These are phyloP conservation scores for Nyssa sinensis DNA, from an alignment of 148 eudicot genomes.

Conservation along the genomic window DNA sequence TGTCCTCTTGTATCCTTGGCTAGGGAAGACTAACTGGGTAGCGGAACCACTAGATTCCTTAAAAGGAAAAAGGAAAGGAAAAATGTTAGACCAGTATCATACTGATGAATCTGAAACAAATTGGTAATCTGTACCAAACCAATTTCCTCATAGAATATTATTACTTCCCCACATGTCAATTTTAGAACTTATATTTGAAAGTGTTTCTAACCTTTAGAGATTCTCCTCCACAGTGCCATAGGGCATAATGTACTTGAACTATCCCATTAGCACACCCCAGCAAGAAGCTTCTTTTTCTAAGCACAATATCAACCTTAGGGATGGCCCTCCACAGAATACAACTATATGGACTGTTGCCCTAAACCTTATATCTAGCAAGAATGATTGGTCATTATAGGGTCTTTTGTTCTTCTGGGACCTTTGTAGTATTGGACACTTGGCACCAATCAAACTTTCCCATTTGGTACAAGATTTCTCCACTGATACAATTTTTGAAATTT, in stretches of 20 bases:
- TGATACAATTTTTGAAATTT: background rate
- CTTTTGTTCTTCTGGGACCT: background rate
- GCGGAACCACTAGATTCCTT: background rate
- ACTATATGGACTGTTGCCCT: background rate
- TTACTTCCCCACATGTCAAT: background rate
- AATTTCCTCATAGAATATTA: too few species aligned
- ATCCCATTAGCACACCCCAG: background rate
- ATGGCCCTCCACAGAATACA: background rate
- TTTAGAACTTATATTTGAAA: too few species aligned
- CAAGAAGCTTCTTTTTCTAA: background rate
- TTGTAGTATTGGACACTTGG: background rate
- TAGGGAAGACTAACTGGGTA: background rate
- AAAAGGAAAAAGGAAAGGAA: too few species aligned
- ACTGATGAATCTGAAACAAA: background rate
- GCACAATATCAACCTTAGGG: background rate
- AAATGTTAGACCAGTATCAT: background rate
- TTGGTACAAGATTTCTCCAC: background rate
- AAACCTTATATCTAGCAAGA: background rate
- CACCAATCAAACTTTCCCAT: background rate
- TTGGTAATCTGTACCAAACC: background rate
- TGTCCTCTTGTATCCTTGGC: background rate
- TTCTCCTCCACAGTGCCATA: too few species aligned
- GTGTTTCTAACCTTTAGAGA: too few species aligned
- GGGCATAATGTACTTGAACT: background rate
- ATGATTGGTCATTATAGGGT: background rate